Percentiles rank a stretch among this genome's conserved stretches.
These are phyloP conservation scores for Saussurea involucrata DNA, from an alignment of 129 eudicot species.

Conservation along the genomic window DNA sequence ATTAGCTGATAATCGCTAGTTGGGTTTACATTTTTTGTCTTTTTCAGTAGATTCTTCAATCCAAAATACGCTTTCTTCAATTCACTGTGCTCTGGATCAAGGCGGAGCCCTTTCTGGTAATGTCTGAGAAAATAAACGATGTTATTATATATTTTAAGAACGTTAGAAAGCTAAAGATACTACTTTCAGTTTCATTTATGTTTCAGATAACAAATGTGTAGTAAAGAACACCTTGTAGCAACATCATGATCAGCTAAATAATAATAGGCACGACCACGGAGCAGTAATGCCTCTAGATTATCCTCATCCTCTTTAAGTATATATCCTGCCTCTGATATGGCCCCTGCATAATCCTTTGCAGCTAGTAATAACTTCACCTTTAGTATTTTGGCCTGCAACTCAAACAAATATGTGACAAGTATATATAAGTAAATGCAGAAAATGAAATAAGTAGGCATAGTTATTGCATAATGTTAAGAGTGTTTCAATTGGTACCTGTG, in stretches of 20 bases:
- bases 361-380: conserved; percentile 78
- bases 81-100: conserved; percentile 92
- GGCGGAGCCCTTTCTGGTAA: conserved; percentile 94
- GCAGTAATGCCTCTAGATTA: conserved; percentile 72
- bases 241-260: conserved; percentile 97
- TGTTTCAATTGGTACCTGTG: conserved; percentile 42
- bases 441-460: background rate
- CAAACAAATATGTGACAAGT: background rate
- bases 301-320: conserved; percentile 86
- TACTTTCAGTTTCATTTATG: background rate
- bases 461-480: background rate
- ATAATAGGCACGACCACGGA: conserved; percentile 96
- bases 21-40: conserved; percentile 68
- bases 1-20: background rate
- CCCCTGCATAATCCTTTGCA: conserved; percentile 70
- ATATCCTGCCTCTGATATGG: conserved; percentile 85
- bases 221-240: conserved; percentile 64
- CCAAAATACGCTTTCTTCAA: conserved; percentile 89
- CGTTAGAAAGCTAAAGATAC: background rate
- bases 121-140: conserved; percentile 51
- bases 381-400: conserved; percentile 74
- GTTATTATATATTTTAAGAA: background rate
- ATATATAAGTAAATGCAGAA: background rate
- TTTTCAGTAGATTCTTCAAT: conserved; percentile 73
- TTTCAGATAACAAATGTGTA: background rate